Percentiles rank a stretch among this genome's conserved stretches.
Evolutionary conservation across 2,329 filamentous ascomycete species (phyloP).

Genomic region (Chaetothyriales sp.): DNA sequence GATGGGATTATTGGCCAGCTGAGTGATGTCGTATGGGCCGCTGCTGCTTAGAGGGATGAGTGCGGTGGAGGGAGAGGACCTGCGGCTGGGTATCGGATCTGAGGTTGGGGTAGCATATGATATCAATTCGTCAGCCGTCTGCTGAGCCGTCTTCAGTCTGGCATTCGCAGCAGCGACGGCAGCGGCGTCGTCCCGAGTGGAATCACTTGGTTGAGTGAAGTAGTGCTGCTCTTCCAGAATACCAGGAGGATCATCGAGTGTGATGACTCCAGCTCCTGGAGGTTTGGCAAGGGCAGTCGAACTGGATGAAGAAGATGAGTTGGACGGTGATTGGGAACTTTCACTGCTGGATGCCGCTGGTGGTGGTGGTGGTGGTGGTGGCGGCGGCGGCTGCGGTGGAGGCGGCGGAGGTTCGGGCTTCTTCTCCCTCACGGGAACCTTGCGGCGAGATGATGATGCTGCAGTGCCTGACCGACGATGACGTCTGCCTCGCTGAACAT

Average conservation of each 20-base stretch:
- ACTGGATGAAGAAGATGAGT: neutral
- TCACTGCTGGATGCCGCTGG: neutral
- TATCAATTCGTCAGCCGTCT: neutral
- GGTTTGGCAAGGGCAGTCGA: neutral
- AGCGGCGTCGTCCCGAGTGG: neutral
- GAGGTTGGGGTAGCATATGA: neutral
- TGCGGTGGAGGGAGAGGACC: conserved; percentile 5
- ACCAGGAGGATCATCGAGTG: neutral
- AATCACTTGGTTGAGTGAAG: neutral
- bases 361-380: neutral
- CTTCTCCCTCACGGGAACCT: neutral
- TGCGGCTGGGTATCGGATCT: neutral
- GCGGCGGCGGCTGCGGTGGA: neutral
- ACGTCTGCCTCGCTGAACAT: conserved; percentile 3
- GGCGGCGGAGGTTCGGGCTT: neutral
- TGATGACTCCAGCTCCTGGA: neutral
- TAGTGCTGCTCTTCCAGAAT: too few relatives aligned
- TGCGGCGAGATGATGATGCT: neutral
- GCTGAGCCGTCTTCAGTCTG: neutral
- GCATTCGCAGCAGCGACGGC: neutral
- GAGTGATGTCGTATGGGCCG: conserved; percentile 10
- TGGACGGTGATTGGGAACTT: neutral
- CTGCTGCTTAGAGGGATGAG: neutral
- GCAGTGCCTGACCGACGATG: neutral
- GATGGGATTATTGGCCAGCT: conserved; percentile 7